Base-by-base conservation (phyloP, 2,329 filamentous ascomycete species). In the Paecilomyces dactylethromorphus region DNA sequence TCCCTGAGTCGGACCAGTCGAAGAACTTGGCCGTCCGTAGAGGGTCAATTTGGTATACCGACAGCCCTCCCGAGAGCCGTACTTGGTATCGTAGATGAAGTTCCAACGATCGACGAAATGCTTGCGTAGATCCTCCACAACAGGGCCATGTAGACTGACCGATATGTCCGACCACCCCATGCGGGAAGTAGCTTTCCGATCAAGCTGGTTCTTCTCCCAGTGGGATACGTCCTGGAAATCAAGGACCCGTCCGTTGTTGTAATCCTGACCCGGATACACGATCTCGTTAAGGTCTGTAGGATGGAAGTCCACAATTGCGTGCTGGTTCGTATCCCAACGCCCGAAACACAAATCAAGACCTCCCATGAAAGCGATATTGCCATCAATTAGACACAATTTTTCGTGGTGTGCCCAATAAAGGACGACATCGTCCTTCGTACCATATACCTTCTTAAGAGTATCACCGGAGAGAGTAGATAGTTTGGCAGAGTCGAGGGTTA, bases 91-190 rank as follows among this genome's bases (percentile, higher is more conserved):
- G 64, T 86, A 96, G 63, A 97, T 92, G 70, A 90, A 95, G 76
- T 96, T 96, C 91, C 92, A 97, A 66, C 92, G 81, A 69, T 96
- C 88, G 1, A 86, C 82, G 67, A 97, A 96, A 71, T 96, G 91
- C 4, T 84, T 82, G 32, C 86, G 80, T 32, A 96, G 79, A 71
- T 90, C 91, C 62, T 87, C 80, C 0, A 93, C 87, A 10, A 91
- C 88, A 0, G 87, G 87, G 0, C 92, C 92, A 13, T 82, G 82
- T 59, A 96, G 73, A 65, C 86, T 91, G 58, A 97, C 79, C 11
- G 89, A 87, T 59, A 96, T 84, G 73, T 96, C 92, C 13, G 89
- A 91, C 92, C 92, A 96, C 21, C 92, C 92, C 91, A 96, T 96
- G 60, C 92, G 84, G 2, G 90, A 91, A 73, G 82, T 90, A 68